Conservation (phyloP, 371 early-diverging fungal genomes). For the Mortierella polycephala region DNA sequence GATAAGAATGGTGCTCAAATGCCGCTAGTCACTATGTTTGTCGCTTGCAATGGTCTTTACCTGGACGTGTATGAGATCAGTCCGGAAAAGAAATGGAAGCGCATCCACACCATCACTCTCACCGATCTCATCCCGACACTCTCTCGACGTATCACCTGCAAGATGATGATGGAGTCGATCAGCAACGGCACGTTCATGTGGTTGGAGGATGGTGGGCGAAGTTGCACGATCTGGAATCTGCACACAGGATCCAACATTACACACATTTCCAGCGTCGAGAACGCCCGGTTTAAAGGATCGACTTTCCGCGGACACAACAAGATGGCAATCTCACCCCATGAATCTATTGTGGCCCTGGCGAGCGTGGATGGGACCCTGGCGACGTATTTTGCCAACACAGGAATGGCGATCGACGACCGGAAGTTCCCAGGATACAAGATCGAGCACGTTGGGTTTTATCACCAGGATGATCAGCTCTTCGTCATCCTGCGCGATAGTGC, state of each 20-base stretch:
- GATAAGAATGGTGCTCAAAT: slow-evolving; percentile 1
- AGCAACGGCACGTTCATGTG: slow-evolving; percentile 50
- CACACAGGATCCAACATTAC: slow-evolving; percentile 47
- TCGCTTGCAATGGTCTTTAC: slow-evolving; percentile 45
- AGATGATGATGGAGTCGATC: slow-evolving; percentile 54
- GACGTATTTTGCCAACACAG: slow-evolving; percentile 50
- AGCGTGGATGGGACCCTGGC: slow-evolving; percentile 50
- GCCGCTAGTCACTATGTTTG: slow-evolving; percentile 15
- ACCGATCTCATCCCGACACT: slow-evolving; percentile 47
- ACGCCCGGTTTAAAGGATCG: slow-evolving; percentile 42
- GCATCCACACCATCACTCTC: slow-evolving; percentile 36
- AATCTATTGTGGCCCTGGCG: slow-evolving; percentile 51
- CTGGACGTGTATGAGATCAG: slow-evolving; percentile 44
- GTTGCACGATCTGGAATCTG: slow-evolving; percentile 51
- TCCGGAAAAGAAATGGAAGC: slow-evolving; percentile 37
- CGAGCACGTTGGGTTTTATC: slow-evolving; percentile 40
- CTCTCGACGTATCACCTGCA: slow-evolving; percentile 50
- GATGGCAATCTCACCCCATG: slow-evolving; percentile 54
- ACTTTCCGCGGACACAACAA: slow-evolving; percentile 51
- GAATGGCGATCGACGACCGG: slow-evolving; percentile 55
- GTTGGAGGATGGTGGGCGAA: slow-evolving; percentile 51
- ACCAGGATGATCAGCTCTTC: slow-evolving; percentile 44
- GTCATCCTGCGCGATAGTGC: slow-evolving; percentile 40
- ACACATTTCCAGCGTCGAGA: slow-evolving; percentile 51
- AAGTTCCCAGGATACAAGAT: slow-evolving; percentile 53